A percentile compares a stretch with the other conserved stretches of the same genome.
Conservation (phyloP, 2,329 filamentous ascomycete genomes). For the Coleophoma cylindrospora region DNA sequence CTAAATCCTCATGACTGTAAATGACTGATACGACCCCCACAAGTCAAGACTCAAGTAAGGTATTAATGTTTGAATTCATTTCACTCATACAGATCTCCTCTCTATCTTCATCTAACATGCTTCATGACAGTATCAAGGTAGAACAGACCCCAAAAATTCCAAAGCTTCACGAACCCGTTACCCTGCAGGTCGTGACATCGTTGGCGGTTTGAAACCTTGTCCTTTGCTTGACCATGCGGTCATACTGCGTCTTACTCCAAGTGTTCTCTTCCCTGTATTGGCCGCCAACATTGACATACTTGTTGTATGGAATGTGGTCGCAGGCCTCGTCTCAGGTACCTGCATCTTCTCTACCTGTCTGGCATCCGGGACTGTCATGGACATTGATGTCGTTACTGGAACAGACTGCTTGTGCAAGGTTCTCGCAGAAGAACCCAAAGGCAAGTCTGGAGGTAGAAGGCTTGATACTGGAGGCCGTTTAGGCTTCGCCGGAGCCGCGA, state of each 20-base stretch:
- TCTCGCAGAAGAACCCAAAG: conserved; percentile 5
- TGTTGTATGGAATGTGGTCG: conserved; percentile 17
- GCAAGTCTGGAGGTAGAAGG: background rate
- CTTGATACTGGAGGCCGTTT: background rate
- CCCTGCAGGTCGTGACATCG: conserved; percentile 10
- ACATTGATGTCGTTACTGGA: background rate
- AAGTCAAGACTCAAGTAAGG: background rate
- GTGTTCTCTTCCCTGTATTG: conserved; percentile 32
- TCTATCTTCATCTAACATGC: background rate
- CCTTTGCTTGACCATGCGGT: conserved; percentile 37
- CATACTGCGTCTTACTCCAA: conserved; percentile 44
- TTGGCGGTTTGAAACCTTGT: conserved; percentile 21
- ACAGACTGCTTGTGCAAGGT: conserved; percentile 3
- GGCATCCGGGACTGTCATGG: background rate
- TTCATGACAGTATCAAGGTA: background rate
- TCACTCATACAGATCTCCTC: background rate
- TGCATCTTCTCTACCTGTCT: background rate
- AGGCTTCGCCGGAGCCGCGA: no score
- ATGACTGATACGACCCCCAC: background rate
- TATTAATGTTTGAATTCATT: background rate
- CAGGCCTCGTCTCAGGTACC: conserved; percentile 2
- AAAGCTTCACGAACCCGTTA: background rate
- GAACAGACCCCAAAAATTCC: background rate
- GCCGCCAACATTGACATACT: conserved; percentile 13
- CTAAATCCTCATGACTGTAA: background rate